Conservation (phyloP, 148 eudicot species). For the Agrostemma githago region DNA sequence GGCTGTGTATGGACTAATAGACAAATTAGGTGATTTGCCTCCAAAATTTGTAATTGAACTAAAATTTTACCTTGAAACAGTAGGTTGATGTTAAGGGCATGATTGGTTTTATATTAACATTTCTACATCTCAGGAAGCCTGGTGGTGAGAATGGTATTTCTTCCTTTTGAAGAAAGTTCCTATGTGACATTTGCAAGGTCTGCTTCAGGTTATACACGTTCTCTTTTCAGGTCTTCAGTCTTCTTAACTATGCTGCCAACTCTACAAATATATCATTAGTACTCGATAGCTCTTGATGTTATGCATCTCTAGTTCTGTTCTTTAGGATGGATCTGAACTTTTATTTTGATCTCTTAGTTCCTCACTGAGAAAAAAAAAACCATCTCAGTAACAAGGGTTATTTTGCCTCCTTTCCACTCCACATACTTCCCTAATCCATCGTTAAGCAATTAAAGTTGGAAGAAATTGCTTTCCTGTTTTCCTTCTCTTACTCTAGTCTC, state of each 20-base stretch:
- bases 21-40: conserved; percentile 71
- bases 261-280: not conserved
- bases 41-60: conserved; percentile 3
- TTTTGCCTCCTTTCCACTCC: no score
- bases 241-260: not conserved
- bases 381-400: no score
- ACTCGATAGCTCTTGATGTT: not conserved
- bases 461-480: not conserved
- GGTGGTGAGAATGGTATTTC: conserved; percentile 93
- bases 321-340: not conserved
- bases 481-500: not conserved
- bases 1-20: conserved; percentile 97
- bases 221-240: not conserved
- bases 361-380: not conserved
- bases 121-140: conserved; percentile 71
- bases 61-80: not conserved
- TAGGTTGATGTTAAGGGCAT: not conserved
- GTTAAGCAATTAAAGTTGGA: not conserved
- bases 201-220: conserved; percentile 76
- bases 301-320: not conserved
- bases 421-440: not conserved
- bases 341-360: not conserved
- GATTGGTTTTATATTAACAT: conserved; percentile 3
- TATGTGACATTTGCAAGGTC: conserved; percentile 93
- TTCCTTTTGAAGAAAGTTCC: conserved; percentile 98